Evolutionary conservation across 2,329 filamentous ascomycete species (phyloP).

Genomic region (Aulographum hederae): DNA sequence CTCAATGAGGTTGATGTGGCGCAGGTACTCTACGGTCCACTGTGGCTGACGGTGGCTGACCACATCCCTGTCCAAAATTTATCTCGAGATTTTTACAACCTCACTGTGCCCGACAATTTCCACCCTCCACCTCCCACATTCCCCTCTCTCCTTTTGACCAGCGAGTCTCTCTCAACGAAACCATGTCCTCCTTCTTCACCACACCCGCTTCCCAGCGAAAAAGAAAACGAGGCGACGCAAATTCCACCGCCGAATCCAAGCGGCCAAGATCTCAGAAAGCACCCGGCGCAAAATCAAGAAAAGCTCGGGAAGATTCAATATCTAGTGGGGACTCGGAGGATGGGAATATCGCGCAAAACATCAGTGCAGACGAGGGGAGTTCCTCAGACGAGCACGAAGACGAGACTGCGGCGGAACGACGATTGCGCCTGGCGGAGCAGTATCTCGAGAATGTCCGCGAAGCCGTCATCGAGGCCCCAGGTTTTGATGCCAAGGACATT

Average conservation of each 20-base stretch:
- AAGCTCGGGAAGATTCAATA: constrained; percentile 57
- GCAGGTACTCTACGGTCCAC: no score
- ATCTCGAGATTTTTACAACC: no score
- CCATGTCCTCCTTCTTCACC: constrained; percentile 94
- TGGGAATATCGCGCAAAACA: constrained; percentile 21
- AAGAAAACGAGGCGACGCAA: constrained; percentile 47
- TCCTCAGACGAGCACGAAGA: constrained; percentile 50
- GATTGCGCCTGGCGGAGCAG: constrained; percentile 72
- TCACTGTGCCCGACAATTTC: no score
- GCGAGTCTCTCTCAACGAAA: no score
- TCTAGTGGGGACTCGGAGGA: constrained; percentile 67
- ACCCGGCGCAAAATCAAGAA: constrained; percentile 26
- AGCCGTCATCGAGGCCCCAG: constrained; percentile 46
- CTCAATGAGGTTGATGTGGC: no score
- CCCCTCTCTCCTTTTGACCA: no score
- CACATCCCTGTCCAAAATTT: no score
- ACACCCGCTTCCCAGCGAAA: constrained; percentile 75
- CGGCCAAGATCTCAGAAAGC: constrained; percentile 37
- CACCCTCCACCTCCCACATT: no score
- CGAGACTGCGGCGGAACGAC: constrained; percentile 78
- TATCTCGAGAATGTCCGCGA: constrained; percentile 82
- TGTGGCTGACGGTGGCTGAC: no score
- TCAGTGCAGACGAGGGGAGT: constrained; percentile 15
- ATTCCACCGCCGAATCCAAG: constrained; percentile 36
- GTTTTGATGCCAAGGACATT: constrained; percentile 87